Evolutionary conservation across 345 rosid genomes (phyloP), one percentile per base, ranked within the genome.

Genomic region (Geranium brycei): DNA sequence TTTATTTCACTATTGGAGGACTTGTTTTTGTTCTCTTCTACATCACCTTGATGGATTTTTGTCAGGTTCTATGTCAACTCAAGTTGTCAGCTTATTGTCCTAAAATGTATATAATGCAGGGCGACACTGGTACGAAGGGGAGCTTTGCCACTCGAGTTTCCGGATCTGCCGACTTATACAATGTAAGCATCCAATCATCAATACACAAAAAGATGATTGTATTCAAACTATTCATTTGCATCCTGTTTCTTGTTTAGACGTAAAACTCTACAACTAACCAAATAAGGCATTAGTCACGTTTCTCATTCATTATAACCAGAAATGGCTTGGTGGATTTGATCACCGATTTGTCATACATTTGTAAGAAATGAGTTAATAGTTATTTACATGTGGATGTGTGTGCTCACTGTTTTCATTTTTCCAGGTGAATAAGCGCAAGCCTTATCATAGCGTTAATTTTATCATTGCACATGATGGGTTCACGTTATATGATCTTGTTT

Each of bases 61-160:
- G 5, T 35, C 41, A 35, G 5, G 10, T 35, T 35, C 41, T 35
- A 7, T 35, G 3, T 35, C 10, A 7, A 35, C 41, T 4, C 41
- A 35, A 35, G 41, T 35, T 7, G 41, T 35, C 41, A 35, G 3
- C 41, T 35, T 35, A 35, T 7, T 35, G 41, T 65, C 62, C 19
- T 51, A 38, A 13, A 59, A 51, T 63, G 63, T 66, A 14, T 41
- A 14, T 59, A 30, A 51, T 69, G 17, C 56, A 92, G 98, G 98
- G 98, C 68, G 98, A 92, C 70, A 59, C 77, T 77, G 96, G 93
- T n/a, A 81, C 84, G 95, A 89, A 89, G 76, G 98, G 95, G 73
- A 75, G 68, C 69, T 87, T 92, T 51, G 95, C 98, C 41, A 87
- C 95, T 72, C 89, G 95, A 51, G 74, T 92, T 56, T 64, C 98